Evolutionary conservation across 139 green algal genomes (phyloP).

Genomic region (Chlorella ohadii): DNA sequence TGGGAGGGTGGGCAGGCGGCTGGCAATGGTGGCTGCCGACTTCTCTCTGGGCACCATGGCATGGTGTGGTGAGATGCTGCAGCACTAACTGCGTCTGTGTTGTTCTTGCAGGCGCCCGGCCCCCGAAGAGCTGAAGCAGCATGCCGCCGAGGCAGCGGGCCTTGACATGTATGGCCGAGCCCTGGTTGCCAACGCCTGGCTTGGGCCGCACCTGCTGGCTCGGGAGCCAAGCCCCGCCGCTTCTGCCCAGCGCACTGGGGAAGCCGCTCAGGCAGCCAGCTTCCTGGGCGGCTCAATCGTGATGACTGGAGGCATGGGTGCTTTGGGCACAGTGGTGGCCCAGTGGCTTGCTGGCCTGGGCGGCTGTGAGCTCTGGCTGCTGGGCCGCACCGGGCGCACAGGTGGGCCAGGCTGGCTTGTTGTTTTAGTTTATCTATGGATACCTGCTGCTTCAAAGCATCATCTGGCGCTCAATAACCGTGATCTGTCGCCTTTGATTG

Average conservation of each 20-base stretch:
- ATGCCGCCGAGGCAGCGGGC: not conserved
- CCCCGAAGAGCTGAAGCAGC: not conserved
- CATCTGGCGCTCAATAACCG: too few species aligned
- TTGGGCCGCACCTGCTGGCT: constrained; percentile 22
- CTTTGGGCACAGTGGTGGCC: constrained; percentile 59
- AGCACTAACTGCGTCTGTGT: not conserved
- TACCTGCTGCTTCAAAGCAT: too few species aligned
- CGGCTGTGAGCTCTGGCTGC: constrained; percentile 19
- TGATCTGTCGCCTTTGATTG: too few species aligned
- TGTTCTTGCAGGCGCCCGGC: not conserved
- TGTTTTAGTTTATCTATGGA: not conserved
- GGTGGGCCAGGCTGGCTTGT: not conserved
- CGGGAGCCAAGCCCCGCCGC: not conserved
- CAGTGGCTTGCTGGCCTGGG: constrained; percentile 59
- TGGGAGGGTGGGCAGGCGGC: not conserved
- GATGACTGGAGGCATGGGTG: constrained; percentile 55
- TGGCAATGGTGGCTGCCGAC: too few species aligned
- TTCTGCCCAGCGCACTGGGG: too few species aligned
- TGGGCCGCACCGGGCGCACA: constrained; percentile 47
- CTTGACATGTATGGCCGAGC: constrained; percentile 22
- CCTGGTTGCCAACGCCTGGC: constrained; percentile 18
- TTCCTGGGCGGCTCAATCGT: constrained; percentile 3
- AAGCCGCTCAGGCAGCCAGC: not conserved
- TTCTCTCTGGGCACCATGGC: not conserved
- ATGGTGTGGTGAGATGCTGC: not conserved